A percentile compares a stretch with the other conserved stretches of the same genome.
These are phyloP conservation scores for Hypoxylon crocopeplum DNA, from an alignment of 495 filamentous ascomycete genomes.

Conservation along the genomic window DNA sequence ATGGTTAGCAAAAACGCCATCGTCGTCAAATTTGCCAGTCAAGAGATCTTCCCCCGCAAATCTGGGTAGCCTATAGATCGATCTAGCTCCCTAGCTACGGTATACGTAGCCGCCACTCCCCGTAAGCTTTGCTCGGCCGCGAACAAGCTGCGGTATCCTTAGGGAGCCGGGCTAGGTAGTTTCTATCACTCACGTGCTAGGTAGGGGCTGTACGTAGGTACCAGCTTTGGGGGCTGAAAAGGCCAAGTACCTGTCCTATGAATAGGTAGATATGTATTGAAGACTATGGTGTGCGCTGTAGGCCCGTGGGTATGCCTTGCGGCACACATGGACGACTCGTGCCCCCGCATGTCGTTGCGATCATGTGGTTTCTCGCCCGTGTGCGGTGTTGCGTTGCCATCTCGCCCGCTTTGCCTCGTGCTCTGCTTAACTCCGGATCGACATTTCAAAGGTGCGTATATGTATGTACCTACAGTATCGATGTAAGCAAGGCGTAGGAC, in stretches of 20 bases:
- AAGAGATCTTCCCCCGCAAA: conserved; percentile 32
- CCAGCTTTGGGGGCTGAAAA: conserved; percentile 22
- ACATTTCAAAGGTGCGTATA: too few species aligned
- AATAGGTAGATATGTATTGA: too few species aligned
- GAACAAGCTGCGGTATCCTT: conserved; percentile 21
- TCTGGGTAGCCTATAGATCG: conserved; percentile 5
- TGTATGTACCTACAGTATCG: too few species aligned
- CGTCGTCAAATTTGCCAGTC: conserved; percentile 12
- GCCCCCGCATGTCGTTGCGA: conserved; percentile 22
- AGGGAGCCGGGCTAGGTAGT: not conserved
- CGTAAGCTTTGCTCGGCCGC: not conserved
- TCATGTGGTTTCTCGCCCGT: conserved; percentile 24
- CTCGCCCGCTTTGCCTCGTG: too few species aligned
- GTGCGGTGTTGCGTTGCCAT: too few species aligned
- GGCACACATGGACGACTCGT: too few species aligned
- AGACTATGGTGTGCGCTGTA: not conserved
- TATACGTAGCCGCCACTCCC: not conserved
- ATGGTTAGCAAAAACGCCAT: conserved; percentile 2
- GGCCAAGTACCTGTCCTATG: too few species aligned
- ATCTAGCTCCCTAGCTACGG: not conserved
- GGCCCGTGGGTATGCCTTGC: conserved; percentile 17
- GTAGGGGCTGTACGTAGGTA: too few species aligned
- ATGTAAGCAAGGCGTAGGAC: too few species aligned
- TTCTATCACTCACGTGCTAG: conserved; percentile 13
- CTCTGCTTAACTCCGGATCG: too few species aligned